Evolutionary conservation across 768 basidiomycete species (phyloP), one percentile per base, ranked within the genome.

Genomic region (Mycena indigotica): DNA sequence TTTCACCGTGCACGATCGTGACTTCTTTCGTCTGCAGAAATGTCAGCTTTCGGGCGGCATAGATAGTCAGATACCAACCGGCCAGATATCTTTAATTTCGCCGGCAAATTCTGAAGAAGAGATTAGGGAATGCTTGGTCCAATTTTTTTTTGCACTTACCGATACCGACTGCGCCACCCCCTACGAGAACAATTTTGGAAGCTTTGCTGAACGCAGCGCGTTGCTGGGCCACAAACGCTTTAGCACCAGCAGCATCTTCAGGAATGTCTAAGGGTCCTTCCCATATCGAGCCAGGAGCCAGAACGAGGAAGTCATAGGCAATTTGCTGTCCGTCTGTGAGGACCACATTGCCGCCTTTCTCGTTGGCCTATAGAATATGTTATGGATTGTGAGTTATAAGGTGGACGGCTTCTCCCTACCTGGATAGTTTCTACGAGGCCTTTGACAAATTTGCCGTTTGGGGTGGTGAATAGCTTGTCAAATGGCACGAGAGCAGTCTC

Each of bases 1-100:
- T 50, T n/a, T 77, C 72, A 25, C 77, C 74, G 12, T 89, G 88
- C 10, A 90, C 80, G 45, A 90, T 77, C 17, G 86, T 86, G 16
- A 89, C 77, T 29, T 72, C 67, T 58, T 80, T 85, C 21, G 66
- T 61, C 78, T 79, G 32, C 50, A 8, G 21, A 5, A 19, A 49
- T 12, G 44, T 6, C n/a, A 28, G 21, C 28, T 1, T 24, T 19
- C 19, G 8, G 12, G 13, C 12, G 28, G n/a, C 29, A 30, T 32
- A 35, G n/a, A 24, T 15, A 30, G 41, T 13, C 17, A 2, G 50
- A 24, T 5, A 69, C 76, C 16, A 56, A 79, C 77, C 17, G 76
- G 72, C 53, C 66, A 75, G 2, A 68, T 52, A 26, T 80, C 76
- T 41, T 74, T 75, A 51, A 80, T 71, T 63, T 80, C 79, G 15